Evolutionary conservation across 163 green algal species (phyloP), one percentile per base, ranked within the genome.

Genomic region (Volvox carteri): DNA sequence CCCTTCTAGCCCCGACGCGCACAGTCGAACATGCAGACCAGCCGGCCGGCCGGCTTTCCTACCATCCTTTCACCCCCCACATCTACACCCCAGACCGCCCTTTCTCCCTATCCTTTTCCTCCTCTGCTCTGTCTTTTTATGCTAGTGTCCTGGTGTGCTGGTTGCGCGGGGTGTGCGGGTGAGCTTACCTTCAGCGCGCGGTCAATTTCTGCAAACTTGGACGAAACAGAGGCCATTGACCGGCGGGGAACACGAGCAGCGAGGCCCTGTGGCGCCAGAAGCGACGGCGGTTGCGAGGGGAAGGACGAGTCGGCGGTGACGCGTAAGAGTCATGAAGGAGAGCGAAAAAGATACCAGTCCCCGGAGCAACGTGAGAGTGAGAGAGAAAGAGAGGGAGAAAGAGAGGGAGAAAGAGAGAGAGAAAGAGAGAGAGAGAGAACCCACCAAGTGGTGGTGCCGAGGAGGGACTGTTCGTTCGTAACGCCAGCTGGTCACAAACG

Each of bases 171-270:
- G 5, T 65, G 8, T 23, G 50, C 16, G 16, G 50, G 28, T 23
- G 4, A 33, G 35, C 60, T 23, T 72, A 76, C 90, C 94, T 88
- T 94, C 77, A 89, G 68, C 16, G 89, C 54, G 52, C 85, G 86
- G 52, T 97, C 93, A 42, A 97, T 93, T 56, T 97, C 94, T 2
- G 84, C 73, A 48, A 95, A 96, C 85, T 96, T 95, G 44, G 90
- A 35, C n/a, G 54, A 85, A 14, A 96, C 73, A 6, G 91, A 90
- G 23, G 74, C 67, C 87, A 96, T 94, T 54, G 93, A 92, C 37
- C 90, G 80, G n/a, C 87, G 87, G 0, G 95, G 94, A 21, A 95
- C 87, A 18, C 86, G 74, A 0, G 92, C 90, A 2, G 92, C 79
- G 19, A 95, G 88, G 28, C 87, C 8, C 78, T 86, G 54, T 30